Conservation (phyloP, 371 early-diverging fungal species). For the Dichotomocladium elegans region DNA sequence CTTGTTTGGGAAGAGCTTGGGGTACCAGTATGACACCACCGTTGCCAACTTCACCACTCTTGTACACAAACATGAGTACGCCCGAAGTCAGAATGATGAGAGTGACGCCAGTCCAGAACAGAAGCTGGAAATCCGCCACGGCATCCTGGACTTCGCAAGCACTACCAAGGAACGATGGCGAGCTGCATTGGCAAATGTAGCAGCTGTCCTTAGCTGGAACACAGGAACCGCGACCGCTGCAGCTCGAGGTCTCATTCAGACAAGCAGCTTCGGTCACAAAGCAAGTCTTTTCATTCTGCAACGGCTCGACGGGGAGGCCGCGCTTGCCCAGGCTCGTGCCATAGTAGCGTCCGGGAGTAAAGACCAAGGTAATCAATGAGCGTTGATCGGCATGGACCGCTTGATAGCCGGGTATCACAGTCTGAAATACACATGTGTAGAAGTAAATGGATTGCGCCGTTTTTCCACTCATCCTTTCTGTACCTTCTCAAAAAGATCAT, state of each 20-base stretch:
- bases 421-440: conserved; percentile 2
- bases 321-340: conserved; percentile 14
- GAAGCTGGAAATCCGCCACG: conserved; percentile 39
- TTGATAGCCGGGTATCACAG: conserved; percentile 21
- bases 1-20: conserved; percentile 41
- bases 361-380: conserved; percentile 11
- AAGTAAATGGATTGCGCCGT: too few species aligned
- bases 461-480: conserved; percentile 6
- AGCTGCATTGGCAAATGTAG: conserved; percentile 33
- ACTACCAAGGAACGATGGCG: conserved; percentile 22
- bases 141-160: conserved; percentile 35
- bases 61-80: conserved; percentile 36
- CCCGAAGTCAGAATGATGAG: conserved; percentile 35
- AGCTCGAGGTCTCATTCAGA: conserved; percentile 25
- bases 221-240: conserved; percentile 36
- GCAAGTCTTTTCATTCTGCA: conserved; percentile 10
- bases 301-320: conserved; percentile 10
- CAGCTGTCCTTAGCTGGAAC: conserved; percentile 18
- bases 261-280: conserved; percentile 18
- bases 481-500: conserved; percentile 28
- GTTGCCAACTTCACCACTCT: conserved; percentile 28
- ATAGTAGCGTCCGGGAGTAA: conserved; percentile 15
- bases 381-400: conserved; percentile 1
- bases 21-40: conserved; percentile 34
- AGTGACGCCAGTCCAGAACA: conserved; percentile 44